Base-by-base conservation (phyloP, 2,329 filamentous ascomycete genomes). In the Penicillium aurantiogriseum region DNA sequence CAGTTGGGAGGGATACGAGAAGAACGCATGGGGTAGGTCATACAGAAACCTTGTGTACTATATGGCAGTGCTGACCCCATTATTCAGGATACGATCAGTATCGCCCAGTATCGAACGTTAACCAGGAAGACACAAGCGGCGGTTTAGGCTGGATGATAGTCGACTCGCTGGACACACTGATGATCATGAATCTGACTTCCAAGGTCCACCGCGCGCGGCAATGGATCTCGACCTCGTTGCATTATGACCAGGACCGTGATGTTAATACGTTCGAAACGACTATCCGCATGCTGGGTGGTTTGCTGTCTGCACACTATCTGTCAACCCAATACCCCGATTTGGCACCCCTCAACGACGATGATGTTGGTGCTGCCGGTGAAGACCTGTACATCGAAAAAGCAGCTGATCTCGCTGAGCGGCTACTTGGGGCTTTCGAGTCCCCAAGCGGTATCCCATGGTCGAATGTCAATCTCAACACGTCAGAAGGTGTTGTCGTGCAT, bases 121-220 rank as follows among this genome's bases (percentile, higher is more conserved):
- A 91, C 49, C 82, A 81, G 51, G 87, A 94, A 67, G 97, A 99
- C 93, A 87, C 91, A 7, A 83, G 88, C 4, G 87, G 91, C 61
- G 94, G 93, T 27, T 83, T 99, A 76, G 94, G 94, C 31, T 99
- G 95, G 94, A 97, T 97, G 69, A 97, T 99, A 61, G 88, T 99
- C 56, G 94, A 99, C 77, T 87, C 93, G 13, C 80, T 99, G 62
- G 94, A 99, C 75, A 99, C 94, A 0, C 85, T 97, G 82, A 99
- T 99, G 79, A 81, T 99, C 60, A 99, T 99, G 94, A 97, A 97
- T 74, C 81, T 96, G 63, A 97, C 93, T 15, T 89, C 86, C 33
- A 87, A 92, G 60, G 83, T 99, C 39, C 83, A 87, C 38, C 87
- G 95, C 69, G 93, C 94, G 29, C 84, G 93, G 55, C 85, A 96